Evolutionary conservation across 169 alveolate species (phyloP).

Genomic region (Cryptosporidium bovis): DNA sequence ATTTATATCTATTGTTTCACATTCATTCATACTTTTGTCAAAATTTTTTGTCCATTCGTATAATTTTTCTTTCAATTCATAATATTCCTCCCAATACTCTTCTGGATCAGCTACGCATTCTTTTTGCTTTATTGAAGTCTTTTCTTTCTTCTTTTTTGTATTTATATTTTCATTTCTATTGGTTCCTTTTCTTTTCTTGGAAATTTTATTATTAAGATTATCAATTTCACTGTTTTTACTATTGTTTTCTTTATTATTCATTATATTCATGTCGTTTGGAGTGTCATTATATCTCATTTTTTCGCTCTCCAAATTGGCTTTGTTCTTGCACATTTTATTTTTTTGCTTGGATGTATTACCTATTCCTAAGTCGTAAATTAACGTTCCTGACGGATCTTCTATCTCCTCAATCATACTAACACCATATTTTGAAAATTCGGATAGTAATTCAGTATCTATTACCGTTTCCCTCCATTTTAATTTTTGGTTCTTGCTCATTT

Average conservation of each 20-base stretch:
- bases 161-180: not conserved
- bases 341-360: not conserved
- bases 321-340: not conserved
- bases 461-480: constrained; percentile 66
- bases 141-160: not conserved
- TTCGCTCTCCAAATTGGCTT: not conserved
- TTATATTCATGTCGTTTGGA: not conserved
- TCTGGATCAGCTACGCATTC: constrained; percentile 46
- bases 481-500: not conserved
- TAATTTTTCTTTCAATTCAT: constrained; percentile 27
- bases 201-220: not conserved
- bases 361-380: constrained; percentile 31
- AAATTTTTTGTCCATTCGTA: constrained; percentile 49
- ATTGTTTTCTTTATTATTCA: not conserved
- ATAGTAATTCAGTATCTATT: constrained; percentile 4
- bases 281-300: not conserved
- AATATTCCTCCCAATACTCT: constrained; percentile 65
- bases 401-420: constrained; percentile 68
- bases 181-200: not conserved
- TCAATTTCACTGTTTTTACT: not conserved
- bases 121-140: not conserved
- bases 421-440: constrained; percentile 59
- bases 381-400: constrained; percentile 21
- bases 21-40: not conserved
- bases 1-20: not conserved